These are phyloP conservation scores for Ambrosia artemisiifolia DNA, from an alignment of 129 eudicot species.

Conservation along the genomic window DNA sequence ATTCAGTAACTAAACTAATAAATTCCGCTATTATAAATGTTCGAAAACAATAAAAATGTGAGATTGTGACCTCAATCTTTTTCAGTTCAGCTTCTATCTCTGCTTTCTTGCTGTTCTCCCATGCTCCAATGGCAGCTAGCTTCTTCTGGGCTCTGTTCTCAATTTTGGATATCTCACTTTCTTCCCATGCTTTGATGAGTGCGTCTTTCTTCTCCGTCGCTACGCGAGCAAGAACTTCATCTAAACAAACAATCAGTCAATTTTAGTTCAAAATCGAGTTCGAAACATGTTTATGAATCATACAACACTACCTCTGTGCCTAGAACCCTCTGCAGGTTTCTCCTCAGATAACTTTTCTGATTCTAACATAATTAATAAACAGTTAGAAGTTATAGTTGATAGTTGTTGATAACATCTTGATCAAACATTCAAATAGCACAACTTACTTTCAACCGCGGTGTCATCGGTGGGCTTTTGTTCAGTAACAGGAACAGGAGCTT, in stretches of 20 bases:
- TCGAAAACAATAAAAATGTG: not conserved
- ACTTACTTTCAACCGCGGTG: slow-evolving; percentile 51
- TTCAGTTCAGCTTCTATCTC: slow-evolving; percentile 65
- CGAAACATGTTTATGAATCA: not conserved
- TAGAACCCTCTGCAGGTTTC: slow-evolving; percentile 62
- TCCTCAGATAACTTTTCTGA: slow-evolving; percentile 54
- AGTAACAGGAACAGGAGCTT: slow-evolving; percentile 34
- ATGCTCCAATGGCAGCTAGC: slow-evolving; percentile 54
- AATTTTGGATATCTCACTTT: slow-evolving; percentile 85
- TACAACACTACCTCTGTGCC: slow-evolving; percentile 59
- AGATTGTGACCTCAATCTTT: slow-evolving; percentile 58
- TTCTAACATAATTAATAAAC: slow-evolving; percentile 19
- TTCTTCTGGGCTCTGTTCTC: slow-evolving; percentile 89
- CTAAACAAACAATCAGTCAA: slow-evolving; percentile 24
- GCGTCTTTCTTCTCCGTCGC: slow-evolving; percentile 78
- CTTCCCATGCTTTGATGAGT: slow-evolving; percentile 93
- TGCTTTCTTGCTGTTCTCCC: slow-evolving; percentile 94
- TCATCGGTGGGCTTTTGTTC: slow-evolving; percentile 51
- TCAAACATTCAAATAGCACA: not conserved
- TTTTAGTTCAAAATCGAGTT: not conserved
- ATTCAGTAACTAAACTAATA: not conserved
- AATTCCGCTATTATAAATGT: not conserved
- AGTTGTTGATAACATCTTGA: not conserved
- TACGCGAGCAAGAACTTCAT: slow-evolving; percentile 71
- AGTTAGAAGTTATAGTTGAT: slow-evolving; percentile 8